A percentile compares a stretch with the other conserved stretches of the same genome.
Evolutionary conservation across 306 rosid genomes (phyloP).

Genomic region (Pterocarpus macrocarpus): DNA sequence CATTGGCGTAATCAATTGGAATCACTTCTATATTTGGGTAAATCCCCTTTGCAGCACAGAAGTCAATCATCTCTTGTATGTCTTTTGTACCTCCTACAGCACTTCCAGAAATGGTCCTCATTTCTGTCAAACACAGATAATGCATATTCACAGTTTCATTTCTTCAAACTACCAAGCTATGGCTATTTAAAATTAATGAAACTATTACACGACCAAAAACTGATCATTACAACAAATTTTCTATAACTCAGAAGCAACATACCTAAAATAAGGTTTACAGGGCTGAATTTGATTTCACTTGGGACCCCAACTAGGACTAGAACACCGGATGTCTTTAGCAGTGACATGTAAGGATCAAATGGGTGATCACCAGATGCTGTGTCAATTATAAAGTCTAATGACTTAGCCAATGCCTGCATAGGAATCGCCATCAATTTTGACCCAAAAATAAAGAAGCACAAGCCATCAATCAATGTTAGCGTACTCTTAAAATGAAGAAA

Average conservation of each 20-base stretch:
- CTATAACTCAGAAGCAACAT: constrained; percentile 32
- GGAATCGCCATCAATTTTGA: too few species aligned
- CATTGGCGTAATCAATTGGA: constrained; percentile 82
- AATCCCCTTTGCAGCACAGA: constrained; percentile 72
- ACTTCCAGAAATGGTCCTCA: constrained; percentile 74
- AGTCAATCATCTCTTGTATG: constrained; percentile 79
- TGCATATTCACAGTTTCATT: too few species aligned
- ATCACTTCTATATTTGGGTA: constrained; percentile 80
- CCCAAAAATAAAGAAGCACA: too few species aligned
- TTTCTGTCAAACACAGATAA: constrained; percentile 60
- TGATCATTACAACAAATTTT: constrained; percentile 14
- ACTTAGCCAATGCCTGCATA: constrained; percentile 71
- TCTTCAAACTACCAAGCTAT: too few species aligned
- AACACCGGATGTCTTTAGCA: constrained; percentile 71
- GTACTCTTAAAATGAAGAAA: too few species aligned
- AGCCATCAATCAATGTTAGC: too few species aligned
- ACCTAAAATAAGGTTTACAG: constrained; percentile 74
- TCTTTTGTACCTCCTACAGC: constrained; percentile 70
- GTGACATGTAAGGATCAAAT: constrained; percentile 82
- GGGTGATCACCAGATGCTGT: constrained; percentile 94
- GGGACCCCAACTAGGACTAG: constrained; percentile 80
- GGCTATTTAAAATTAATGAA: too few species aligned
- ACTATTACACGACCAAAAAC: too few species aligned
- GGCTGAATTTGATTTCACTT: constrained; percentile 75
- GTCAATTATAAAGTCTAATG: constrained; percentile 80